These are phyloP conservation scores for Passalora sequoiae DNA, from an alignment of 2,329 filamentous ascomycete genomes.

Conservation along the genomic window DNA sequence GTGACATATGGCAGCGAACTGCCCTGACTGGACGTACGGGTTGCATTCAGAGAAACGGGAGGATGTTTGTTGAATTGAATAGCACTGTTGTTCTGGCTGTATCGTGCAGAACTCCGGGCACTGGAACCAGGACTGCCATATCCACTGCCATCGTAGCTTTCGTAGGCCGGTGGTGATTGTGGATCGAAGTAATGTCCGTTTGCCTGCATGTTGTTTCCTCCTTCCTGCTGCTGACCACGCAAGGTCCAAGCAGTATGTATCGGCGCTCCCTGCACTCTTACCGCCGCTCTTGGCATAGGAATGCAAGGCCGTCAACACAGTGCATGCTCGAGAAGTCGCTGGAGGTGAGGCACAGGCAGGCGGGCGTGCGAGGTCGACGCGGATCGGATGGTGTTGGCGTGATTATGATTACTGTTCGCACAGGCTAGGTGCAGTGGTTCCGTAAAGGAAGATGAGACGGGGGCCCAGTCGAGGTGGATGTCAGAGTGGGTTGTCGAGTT, in stretches of 20 bases:
- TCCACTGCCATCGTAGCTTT: slow-evolving; percentile 28
- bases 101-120: slow-evolving; percentile 5
- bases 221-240: slow-evolving; percentile 4
- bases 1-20: slow-evolving; percentile 12
- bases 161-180: slow-evolving; percentile 21
- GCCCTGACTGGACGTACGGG: slow-evolving; percentile 5
- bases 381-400: too few species aligned
- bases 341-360: too few species aligned
- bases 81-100: slow-evolving; percentile 2
- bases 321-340: too few species aligned
- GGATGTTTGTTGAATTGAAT: neutral
- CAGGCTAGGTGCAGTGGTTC: too few species aligned
- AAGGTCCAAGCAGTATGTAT: slow-evolving; percentile 21
- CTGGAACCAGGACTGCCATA: slow-evolving; percentile 21
- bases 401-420: too few species aligned
- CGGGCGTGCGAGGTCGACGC: too few species aligned
- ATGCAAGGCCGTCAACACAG: slow-evolving; percentile 6
- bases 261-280: slow-evolving; percentile 22
- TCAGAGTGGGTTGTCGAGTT: too few species aligned
- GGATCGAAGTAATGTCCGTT: slow-evolving; percentile 21
- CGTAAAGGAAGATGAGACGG: too few species aligned
- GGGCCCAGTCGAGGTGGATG: too few species aligned
- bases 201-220: slow-evolving; percentile 22
- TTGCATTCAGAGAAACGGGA: neutral
- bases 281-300: slow-evolving; percentile 21